These are phyloP conservation scores for Talaromyces nanjingensis DNA, from an alignment of 495 filamentous ascomycete species.

Conservation along the genomic window DNA sequence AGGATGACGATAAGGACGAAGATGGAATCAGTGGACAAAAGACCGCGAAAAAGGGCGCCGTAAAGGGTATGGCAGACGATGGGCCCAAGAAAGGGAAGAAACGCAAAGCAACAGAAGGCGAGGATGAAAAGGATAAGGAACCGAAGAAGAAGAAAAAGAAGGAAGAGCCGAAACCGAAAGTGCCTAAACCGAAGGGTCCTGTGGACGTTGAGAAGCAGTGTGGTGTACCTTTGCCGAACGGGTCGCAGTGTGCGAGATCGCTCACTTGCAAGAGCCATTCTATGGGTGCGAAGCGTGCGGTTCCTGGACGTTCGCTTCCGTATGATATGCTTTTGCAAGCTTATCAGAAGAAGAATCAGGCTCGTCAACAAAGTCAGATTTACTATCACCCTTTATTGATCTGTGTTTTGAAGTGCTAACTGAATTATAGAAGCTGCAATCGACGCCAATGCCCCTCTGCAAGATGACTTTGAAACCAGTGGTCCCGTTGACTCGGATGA, in stretches of 20 bases:
- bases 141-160: slow-evolving; percentile 94
- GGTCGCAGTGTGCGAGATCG: slow-evolving; percentile 81
- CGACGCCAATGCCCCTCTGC: slow-evolving; percentile 85
- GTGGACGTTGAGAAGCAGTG: slow-evolving; percentile 98
- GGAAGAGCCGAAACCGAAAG: slow-evolving; percentile 80
- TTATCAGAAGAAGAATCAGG: slow-evolving; percentile 99
- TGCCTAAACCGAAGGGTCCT: slow-evolving; percentile 83
- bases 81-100: slow-evolving; percentile 79
- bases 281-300: slow-evolving; percentile 91
- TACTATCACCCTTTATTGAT: not conserved
- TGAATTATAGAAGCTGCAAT: slow-evolving; percentile 70
- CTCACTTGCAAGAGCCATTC: slow-evolving; percentile 95
- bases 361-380: slow-evolving; percentile 78
- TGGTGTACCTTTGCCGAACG: slow-evolving; percentile 78
- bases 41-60: slow-evolving; percentile 65
- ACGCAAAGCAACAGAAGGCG: slow-evolving; percentile 72
- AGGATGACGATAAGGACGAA: slow-evolving; percentile 35
- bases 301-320: slow-evolving; percentile 82
- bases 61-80: slow-evolving; percentile 53
- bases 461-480: slow-evolving; percentile 69
- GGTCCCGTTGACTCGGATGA: slow-evolving; percentile 87
- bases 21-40: slow-evolving; percentile 45
- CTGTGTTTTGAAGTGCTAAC: not conserved
- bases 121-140: slow-evolving; percentile 59
- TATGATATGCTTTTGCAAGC: slow-evolving; percentile 91